Percentiles rank a stretch among this genome's conserved stretches.
These are phyloP conservation scores for Pyrenula aspistea DNA, from an alignment of 495 filamentous ascomycete species.

Conservation along the genomic window DNA sequence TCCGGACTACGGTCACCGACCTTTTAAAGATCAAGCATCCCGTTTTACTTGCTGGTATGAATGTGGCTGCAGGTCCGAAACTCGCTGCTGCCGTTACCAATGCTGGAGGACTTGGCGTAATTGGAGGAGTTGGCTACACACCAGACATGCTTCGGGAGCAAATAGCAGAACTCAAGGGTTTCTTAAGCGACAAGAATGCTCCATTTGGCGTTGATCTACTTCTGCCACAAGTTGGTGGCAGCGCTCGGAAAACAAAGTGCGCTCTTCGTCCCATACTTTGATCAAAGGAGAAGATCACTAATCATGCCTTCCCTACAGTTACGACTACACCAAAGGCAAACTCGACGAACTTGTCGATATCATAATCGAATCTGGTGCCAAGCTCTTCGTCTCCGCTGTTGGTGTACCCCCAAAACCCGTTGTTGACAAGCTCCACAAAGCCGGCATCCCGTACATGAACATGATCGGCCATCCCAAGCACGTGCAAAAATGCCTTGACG, in stretches of 20 bases:
- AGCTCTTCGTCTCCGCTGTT: conserved; percentile 92
- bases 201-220: conserved; percentile 96
- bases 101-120: conserved; percentile 90
- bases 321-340: conserved; percentile 99
- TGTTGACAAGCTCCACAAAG: conserved; percentile 78
- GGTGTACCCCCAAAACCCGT: conserved; percentile 82
- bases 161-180: conserved; percentile 86
- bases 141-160: conserved; percentile 95
- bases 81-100: conserved; percentile 95
- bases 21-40: conserved; percentile 97
- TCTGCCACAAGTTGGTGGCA: conserved; percentile 87
- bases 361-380: conserved; percentile 80
- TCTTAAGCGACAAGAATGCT: conserved; percentile 85
- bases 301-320: conserved; percentile 39
- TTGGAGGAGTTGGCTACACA: conserved; percentile 93
- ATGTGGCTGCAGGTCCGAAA: conserved; percentile 94
- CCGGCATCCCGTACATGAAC: conserved; percentile 95
- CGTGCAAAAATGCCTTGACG: conserved; percentile 81
- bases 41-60: conserved; percentile 93
- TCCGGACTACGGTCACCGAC: conserved; percentile 83
- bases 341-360: conserved; percentile 82
- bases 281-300: background rate
- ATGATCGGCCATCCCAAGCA: conserved; percentile 99
- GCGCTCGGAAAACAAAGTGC: conserved; percentile 89
- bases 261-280: conserved; percentile 10